Evolutionary conservation across 1,284 basidiomycete genomes (phyloP).

Genomic region (Coniferiporia sulphurascens): DNA sequence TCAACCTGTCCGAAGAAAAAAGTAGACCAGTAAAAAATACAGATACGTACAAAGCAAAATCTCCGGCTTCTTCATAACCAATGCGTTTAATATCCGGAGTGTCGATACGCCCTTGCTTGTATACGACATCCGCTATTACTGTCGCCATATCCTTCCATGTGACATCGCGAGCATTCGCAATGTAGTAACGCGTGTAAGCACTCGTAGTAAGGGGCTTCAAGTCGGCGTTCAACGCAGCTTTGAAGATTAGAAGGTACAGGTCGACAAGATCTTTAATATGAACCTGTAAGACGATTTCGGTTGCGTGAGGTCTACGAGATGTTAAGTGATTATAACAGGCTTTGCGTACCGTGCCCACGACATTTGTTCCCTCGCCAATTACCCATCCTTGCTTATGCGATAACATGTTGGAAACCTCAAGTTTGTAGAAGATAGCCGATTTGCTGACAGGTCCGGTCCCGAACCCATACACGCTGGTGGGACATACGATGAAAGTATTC

Average conservation of each 20-base stretch:
- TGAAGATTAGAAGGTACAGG: background rate
- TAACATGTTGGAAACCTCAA: background rate
- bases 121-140: too few species aligned
- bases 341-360: background rate
- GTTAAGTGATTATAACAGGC: background rate
- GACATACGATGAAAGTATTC: constrained; percentile 13
- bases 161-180: background rate
- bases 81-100: too few species aligned
- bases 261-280: constrained; percentile 6
- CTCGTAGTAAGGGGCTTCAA: background rate
- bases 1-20: too few species aligned
- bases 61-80: too few species aligned
- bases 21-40: too few species aligned
- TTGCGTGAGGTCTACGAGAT: background rate
- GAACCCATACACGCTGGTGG: background rate
- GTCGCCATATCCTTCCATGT: too few species aligned
- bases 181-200: constrained; percentile 6
- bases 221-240: background rate
- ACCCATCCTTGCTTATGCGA: background rate
- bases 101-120: too few species aligned
- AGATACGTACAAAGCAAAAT: too few species aligned
- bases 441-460: background rate
- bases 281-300: background rate
- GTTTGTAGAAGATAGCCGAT: background rate
- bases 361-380: constrained; percentile 5